Evolutionary conservation across 2,329 filamentous ascomycete genomes (phyloP).

Genomic region (Tetracladium maxilliforme): DNA sequence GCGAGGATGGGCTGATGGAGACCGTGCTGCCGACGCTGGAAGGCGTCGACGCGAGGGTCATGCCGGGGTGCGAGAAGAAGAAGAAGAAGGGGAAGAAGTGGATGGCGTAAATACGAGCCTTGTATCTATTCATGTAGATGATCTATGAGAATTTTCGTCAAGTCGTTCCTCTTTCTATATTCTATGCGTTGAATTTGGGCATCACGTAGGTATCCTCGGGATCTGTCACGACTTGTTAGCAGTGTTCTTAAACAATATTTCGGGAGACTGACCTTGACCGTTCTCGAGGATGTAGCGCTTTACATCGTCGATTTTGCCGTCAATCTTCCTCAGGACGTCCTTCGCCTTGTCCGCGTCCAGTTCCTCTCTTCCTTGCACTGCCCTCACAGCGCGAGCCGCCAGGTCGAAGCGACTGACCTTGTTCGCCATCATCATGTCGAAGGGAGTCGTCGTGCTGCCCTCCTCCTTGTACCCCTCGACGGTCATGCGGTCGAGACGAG

Average conservation of each 20-base stretch:
- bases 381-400: conserved; percentile 34
- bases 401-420: conserved; percentile 44
- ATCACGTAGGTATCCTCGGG: conserved; percentile 34
- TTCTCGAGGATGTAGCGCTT: conserved; percentile 34
- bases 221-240: conserved; percentile 18
- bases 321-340: conserved; percentile 29
- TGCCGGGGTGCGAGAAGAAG: no score
- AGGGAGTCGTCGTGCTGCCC: conserved; percentile 51
- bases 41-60: no score
- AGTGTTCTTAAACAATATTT: conserved; percentile 3
- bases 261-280: conserved; percentile 29
- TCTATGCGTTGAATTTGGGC: no score
- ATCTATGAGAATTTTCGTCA: no score
- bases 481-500: conserved; percentile 31
- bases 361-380: conserved; percentile 29
- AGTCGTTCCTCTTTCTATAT: no score
- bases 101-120: no score
- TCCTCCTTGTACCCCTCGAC: conserved; percentile 50
- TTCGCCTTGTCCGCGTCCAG: conserved; percentile 27
- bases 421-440: conserved; percentile 56
- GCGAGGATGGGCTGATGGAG: conserved; percentile 19
- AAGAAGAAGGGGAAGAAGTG: no score
- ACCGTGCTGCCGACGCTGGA: conserved; percentile 19
- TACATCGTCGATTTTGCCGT: conserved; percentile 29
- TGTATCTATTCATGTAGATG: no score